Base-by-base conservation (phyloP, 805 yeast genomes). In the Diddensiella caesifluorescens region DNA sequence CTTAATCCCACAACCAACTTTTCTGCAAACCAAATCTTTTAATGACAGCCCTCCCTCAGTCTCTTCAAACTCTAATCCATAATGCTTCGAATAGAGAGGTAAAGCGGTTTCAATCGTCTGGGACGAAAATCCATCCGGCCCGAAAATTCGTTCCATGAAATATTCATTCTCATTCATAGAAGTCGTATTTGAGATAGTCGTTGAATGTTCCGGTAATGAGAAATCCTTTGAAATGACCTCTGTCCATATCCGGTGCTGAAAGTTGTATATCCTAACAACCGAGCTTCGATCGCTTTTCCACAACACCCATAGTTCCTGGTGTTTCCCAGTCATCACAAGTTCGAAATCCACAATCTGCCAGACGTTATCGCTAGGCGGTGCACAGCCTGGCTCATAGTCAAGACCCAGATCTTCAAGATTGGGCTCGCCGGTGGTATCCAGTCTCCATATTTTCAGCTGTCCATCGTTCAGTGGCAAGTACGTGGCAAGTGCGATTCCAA, bases 261-360 rank as follows among this genome's bases (percentile, higher is more conserved):
- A 29, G 16, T 29, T 13, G 15, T n/a, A 29, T 7, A 19, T 29
- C 15, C 69, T 68, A n/a, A 75, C 49, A 30, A 69, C 61, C 10
- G 79, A 71, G 1, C 74, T 68, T 1, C 75, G 69, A 47, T 80
- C 80, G 49, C 83, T 75, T 53, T 80, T 81, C 84, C 85, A 79
- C 25, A 80, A 61, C 0, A 69, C 64, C 56, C 69, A 61, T 2
- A 74, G 47, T 32, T 63, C 61, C 16, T 69, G 41, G 27, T 48
- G 41, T 3, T 44, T 36, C 4, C 34, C 33, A 1, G 42, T n/a
- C 5, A 41, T 42, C 2, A 51, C 42, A 20, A 74, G 50, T 43
- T 61, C 56, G 48, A 67, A 69, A 48, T 75, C 79, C 44, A 71
- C 68, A 33, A 75, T 61, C 29, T 67, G 60, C 80, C 80, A 76